These are phyloP conservation scores for Pseudogymnoascus sp. DNA, from an alignment of 2,329 filamentous ascomycete species.

Conservation along the genomic window DNA sequence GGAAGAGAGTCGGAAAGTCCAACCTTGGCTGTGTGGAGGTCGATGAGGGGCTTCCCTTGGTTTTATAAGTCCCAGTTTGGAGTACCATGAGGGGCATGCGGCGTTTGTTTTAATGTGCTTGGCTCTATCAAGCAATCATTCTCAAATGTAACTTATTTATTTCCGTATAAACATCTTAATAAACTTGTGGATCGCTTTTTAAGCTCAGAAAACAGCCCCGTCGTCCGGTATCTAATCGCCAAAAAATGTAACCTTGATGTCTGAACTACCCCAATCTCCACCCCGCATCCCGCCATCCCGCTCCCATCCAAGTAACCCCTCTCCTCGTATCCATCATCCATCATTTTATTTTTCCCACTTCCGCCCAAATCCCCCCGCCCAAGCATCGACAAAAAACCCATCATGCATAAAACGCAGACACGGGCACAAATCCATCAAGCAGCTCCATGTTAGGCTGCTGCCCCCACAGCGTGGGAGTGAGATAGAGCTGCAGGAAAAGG, in stretches of 20 bases:
- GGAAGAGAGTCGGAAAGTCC: not conserved
- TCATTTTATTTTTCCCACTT: not conserved
- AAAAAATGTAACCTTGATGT: not conserved
- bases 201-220: not conserved
- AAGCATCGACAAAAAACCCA: not conserved
- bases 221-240: not conserved
- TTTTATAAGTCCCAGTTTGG: not conserved
- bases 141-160: not conserved
- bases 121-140: not conserved
- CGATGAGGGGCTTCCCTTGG: not conserved
- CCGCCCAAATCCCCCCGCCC: not conserved
- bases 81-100: not conserved
- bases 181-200: not conserved
- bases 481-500: not conserved
- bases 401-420: not conserved
- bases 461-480: not conserved
- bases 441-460: not conserved
- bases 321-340: not conserved
- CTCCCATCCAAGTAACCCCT: not conserved
- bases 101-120: too few species aligned
- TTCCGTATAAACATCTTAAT: not conserved
- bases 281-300: not conserved
- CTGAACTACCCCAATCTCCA: not conserved
- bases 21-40: not conserved
- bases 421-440: not conserved